Conservation (phyloP, 306 rosid species). For the Oxytropis ochrocephala region DNA sequence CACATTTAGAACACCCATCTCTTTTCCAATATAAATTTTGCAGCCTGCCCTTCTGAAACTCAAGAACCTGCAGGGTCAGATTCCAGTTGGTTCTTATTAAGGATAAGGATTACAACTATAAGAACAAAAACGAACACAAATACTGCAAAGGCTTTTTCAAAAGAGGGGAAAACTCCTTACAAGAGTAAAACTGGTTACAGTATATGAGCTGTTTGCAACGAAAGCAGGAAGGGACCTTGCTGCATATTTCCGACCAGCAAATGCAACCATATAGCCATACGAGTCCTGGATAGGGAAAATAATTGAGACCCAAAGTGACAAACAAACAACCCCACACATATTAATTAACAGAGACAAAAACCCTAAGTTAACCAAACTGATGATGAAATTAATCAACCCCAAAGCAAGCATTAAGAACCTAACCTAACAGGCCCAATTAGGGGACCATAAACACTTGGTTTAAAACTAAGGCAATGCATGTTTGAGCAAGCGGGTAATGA, state of each 20-base stretch:
- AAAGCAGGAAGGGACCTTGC: slow-evolving; percentile 74
- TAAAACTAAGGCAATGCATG: neutral
- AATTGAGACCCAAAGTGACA: slow-evolving; percentile 6
- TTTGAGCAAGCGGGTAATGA: neutral
- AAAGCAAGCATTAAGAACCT: slow-evolving; percentile 2
- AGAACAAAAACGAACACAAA: neutral
- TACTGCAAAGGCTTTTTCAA: neutral
- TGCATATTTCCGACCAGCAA: slow-evolving; percentile 82
- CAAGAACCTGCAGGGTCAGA: slow-evolving; percentile 55
- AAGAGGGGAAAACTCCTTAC: slow-evolving; percentile 33
- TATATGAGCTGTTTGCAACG: slow-evolving; percentile 52
- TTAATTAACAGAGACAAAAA: neutral
- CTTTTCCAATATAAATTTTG: slow-evolving; percentile 82
- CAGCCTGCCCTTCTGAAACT: slow-evolving; percentile 83
- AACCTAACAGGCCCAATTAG: neutral
- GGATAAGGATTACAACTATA: neutral
- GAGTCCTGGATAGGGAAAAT: slow-evolving; percentile 41
- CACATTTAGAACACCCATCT: slow-evolving; percentile 71
- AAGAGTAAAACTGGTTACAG: slow-evolving; percentile 87
- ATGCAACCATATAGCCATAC: slow-evolving; percentile 82
- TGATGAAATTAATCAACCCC: neutral
- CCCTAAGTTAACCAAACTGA: neutral
- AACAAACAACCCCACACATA: neutral
- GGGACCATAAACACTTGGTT: neutral
- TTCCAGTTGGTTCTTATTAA: neutral